Percentiles rank a stretch among this genome's conserved stretches.
Evolutionary conservation across 352 stramenopile genomes (phyloP).

Genomic region (Peronospora belbahrii): DNA sequence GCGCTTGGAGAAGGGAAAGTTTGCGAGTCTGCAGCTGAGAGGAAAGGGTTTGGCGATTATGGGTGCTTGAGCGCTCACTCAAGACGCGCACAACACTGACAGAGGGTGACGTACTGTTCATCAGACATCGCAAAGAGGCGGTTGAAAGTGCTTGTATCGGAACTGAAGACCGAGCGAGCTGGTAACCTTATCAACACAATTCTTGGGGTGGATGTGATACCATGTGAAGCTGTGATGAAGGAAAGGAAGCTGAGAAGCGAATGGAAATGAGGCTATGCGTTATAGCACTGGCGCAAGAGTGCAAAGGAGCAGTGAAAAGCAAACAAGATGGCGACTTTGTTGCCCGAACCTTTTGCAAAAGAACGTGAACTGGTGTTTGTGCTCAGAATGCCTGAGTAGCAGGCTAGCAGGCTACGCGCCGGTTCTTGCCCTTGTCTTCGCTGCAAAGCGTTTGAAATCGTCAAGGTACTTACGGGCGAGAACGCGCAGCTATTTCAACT

Average conservation of each 20-base stretch:
- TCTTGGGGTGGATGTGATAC: constrained; percentile 71
- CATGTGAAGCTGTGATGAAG: constrained; percentile 47
- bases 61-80: constrained; percentile 71
- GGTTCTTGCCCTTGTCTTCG: constrained; percentile 28
- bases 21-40: constrained; percentile 56
- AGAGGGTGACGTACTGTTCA: constrained; percentile 63
- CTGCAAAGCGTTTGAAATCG: constrained; percentile 40
- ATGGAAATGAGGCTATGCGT: constrained; percentile 31
- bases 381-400: constrained; percentile 42
- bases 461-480: constrained; percentile 50
- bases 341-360: constrained; percentile 31
- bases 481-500: constrained; percentile 34
- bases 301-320: constrained; percentile 39
- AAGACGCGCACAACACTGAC: constrained; percentile 72
- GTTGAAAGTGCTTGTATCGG: constrained; percentile 62
- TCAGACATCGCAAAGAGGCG: constrained; percentile 68
- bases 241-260: constrained; percentile 28
- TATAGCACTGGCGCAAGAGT: constrained; percentile 19
- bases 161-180: constrained; percentile 47
- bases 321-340: constrained; percentile 25
- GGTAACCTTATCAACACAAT: constrained; percentile 79
- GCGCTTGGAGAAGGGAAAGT: constrained; percentile 61
- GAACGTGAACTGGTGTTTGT: constrained; percentile 36
- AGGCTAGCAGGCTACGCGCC: constrained; percentile 42
- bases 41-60: constrained; percentile 63